phyloP scores from a whole-genome alignment of 106 monocot species.

The Dendrobium officinale region DNA sequence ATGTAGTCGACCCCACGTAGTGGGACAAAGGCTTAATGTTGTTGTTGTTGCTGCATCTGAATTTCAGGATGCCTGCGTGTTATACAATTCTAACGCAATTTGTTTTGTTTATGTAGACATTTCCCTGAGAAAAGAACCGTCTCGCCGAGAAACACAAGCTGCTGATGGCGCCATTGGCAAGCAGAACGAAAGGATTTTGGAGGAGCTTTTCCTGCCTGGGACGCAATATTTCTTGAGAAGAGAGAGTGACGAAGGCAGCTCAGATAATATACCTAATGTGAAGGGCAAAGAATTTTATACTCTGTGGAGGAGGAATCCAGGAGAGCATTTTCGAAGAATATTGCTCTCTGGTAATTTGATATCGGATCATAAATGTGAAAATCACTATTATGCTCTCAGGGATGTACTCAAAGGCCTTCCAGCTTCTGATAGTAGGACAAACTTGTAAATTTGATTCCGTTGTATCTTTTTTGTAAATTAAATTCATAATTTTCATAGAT shows the following conservation, averaged over 20 bases:
- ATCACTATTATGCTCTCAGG: conserved; percentile 78
- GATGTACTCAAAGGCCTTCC: conserved; percentile 93
- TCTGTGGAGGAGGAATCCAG: conserved; percentile 64
- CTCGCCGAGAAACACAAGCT: neutral
- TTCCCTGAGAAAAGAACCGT: neutral
- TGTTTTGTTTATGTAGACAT: conserved; percentile 18
- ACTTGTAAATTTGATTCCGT: neutral
- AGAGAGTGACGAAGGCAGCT: conserved; percentile 20
- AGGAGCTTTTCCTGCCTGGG: conserved; percentile 77
- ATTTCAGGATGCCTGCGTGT: too few relatives aligned
- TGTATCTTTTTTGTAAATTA: neutral
- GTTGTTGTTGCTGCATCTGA: too few relatives aligned
- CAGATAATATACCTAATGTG: neutral
- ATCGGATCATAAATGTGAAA: conserved; percentile 91
- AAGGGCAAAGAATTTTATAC: conserved; percentile 44
- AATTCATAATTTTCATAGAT: neutral
- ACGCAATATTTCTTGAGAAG: conserved; percentile 75
- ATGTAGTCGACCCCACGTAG: too few relatives aligned
- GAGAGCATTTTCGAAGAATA: conserved; percentile 66
- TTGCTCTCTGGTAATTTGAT: conserved; percentile 72
- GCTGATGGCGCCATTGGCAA: conserved; percentile 3
- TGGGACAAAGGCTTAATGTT: too few relatives aligned
- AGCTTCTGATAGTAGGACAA: conserved; percentile 4
- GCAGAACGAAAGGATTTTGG: conserved; percentile 11
- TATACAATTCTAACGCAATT: too few relatives aligned